Evolutionary conservation across 768 basidiomycete genomes (phyloP).

Genomic region (Mycena rosella): DNA sequence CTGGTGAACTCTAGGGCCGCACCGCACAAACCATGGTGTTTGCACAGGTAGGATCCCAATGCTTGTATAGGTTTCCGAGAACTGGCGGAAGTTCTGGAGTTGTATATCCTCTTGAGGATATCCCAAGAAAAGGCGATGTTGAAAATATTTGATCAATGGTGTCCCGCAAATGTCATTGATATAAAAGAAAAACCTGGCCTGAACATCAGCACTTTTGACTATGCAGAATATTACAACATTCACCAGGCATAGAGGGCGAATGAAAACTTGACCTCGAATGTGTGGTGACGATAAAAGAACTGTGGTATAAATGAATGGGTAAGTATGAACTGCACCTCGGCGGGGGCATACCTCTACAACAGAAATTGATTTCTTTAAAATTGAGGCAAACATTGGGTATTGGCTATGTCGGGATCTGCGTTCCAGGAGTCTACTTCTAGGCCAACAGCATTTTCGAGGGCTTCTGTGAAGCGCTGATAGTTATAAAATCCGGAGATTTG

Average conservation of each 20-base stretch:
- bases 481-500: not conserved
- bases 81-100: slow-evolving; percentile 30
- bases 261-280: slow-evolving; percentile 36
- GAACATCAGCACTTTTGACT: too few species aligned
- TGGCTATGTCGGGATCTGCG: not conserved
- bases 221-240: too few species aligned
- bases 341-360: slow-evolving; percentile 9
- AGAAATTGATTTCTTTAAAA: slow-evolving; percentile 4
- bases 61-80: slow-evolving; percentile 33
- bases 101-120: slow-evolving; percentile 38
- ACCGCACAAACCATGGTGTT: slow-evolving; percentile 37
- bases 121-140: slow-evolving; percentile 35
- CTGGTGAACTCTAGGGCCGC: slow-evolving; percentile 38
- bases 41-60: slow-evolving; percentile 35
- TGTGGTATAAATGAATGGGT: too few species aligned
- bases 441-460: not conserved
- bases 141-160: slow-evolving; percentile 27
- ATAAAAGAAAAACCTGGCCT: slow-evolving; percentile 39
- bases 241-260: slow-evolving; percentile 41
- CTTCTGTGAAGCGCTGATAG: not conserved
- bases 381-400: not conserved
- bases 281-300: slow-evolving; percentile 36
- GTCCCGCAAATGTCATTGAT: slow-evolving; percentile 37
- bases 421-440: slow-evolving; percentile 11
- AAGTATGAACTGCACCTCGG: too few species aligned